Conservation (phyloP, 1,139 yeast species). For the Yamadazyma taylorii region DNA sequence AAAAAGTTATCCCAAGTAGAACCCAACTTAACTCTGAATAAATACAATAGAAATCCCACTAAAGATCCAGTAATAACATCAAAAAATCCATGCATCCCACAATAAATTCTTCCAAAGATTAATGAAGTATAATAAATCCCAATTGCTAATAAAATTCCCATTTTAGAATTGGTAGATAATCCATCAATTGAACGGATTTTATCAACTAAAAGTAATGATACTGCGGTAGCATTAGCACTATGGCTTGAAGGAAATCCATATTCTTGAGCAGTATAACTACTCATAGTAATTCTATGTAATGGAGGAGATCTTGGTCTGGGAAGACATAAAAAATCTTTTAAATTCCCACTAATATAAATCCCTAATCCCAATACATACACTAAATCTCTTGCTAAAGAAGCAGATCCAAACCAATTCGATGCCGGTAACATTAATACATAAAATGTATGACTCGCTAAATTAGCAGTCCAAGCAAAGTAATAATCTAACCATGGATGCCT, state of each 20-base stretch:
- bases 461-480: constrained; percentile 88
- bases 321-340: constrained; percentile 83
- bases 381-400: constrained; percentile 61
- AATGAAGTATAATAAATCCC: constrained; percentile 59
- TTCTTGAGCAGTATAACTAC: constrained; percentile 85
- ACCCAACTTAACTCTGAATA: constrained; percentile 40
- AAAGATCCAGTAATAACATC: constrained; percentile 69
- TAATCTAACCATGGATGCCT: constrained; percentile 60
- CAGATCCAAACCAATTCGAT: constrained; percentile 81
- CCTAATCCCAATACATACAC: constrained; percentile 82
- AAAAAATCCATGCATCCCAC: constrained; percentile 96
- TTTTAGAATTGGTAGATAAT: constrained; percentile 15
- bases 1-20: constrained; percentile 40
- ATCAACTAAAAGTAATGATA: constrained; percentile 47
- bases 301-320: constrained; percentile 97
- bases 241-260: constrained; percentile 96
- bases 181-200: constrained; percentile 15
- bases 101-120: constrained; percentile 79
- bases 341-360: constrained; percentile 71
- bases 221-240: constrained; percentile 88
- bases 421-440: constrained; percentile 86
- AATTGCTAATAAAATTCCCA: constrained; percentile 20
- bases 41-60: constrained; percentile 55
- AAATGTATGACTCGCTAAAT: constrained; percentile 90
- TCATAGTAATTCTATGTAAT: constrained; percentile 81